Percentiles rank a stretch among this genome's conserved stretches.
Conservation (phyloP, 2,329 filamentous ascomycete species). For the Fusarium sp. region DNA sequence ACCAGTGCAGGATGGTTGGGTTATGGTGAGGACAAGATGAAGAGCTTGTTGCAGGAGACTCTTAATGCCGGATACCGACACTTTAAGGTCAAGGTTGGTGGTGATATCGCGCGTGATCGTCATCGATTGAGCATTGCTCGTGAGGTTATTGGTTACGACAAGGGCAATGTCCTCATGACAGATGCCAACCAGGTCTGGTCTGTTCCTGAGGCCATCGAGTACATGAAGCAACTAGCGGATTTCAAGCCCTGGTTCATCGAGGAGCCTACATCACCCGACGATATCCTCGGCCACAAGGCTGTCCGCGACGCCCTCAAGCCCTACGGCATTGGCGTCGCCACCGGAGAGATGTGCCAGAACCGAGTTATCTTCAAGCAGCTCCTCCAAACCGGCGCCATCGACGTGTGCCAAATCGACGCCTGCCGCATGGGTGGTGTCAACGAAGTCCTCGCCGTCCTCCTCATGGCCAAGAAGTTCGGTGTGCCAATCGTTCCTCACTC, state of each 20-base stretch:
- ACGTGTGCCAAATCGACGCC: constrained; percentile 90
- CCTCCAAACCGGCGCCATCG: constrained; percentile 80
- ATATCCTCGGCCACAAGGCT: constrained; percentile 88
- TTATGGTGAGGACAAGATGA: constrained; percentile 90
- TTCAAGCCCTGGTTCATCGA: constrained; percentile 96
- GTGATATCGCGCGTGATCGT: constrained; percentile 76
- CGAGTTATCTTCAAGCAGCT: constrained; percentile 95
- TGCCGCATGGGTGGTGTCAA: constrained; percentile 92
- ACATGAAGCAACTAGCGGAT: constrained; percentile 84
- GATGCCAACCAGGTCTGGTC: constrained; percentile 95
- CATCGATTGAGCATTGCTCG: constrained; percentile 78
- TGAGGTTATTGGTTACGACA: constrained; percentile 83
- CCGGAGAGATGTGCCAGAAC: constrained; percentile 96
- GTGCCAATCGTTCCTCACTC: constrained; percentile 90
- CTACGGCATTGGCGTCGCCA: constrained; percentile 83
- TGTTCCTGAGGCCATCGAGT: constrained; percentile 86
- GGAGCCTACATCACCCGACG: constrained; percentile 90
- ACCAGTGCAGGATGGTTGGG: constrained; percentile 93
- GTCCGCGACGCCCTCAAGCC: constrained; percentile 83
- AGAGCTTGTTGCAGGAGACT: constrained; percentile 76
- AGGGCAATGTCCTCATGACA: constrained; percentile 88
- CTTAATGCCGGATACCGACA: constrained; percentile 80
- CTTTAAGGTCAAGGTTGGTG: constrained; percentile 93
- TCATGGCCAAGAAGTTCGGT: constrained; percentile 82
- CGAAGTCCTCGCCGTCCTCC: constrained; percentile 88